Conservation (phyloP, 257 asterid genomes). For the Ilex aquifolium region DNA sequence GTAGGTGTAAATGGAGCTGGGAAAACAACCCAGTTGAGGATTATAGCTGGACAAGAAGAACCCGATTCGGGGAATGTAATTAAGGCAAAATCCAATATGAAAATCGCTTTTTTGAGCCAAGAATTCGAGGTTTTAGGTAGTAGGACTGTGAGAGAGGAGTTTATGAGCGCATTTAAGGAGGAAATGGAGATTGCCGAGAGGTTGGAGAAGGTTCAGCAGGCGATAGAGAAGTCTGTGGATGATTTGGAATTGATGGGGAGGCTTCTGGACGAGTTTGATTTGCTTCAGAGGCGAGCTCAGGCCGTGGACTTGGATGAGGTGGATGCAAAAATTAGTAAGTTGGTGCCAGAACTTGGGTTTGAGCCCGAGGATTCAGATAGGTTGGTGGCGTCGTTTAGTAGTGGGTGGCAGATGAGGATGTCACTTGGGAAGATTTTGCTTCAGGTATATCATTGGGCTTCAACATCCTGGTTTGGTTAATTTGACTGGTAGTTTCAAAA, state of each 20-base stretch:
- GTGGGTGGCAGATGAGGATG: constrained; percentile 99
- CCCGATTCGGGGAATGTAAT: constrained; percentile 90
- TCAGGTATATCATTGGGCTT: constrained; percentile 52
- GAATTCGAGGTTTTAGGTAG: constrained; percentile 79
- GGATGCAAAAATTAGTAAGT: constrained; percentile 76
- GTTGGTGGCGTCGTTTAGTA: constrained; percentile 94
- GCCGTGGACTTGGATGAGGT: constrained; percentile 92
- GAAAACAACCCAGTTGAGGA: constrained; percentile 90
- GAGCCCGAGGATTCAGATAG: constrained; percentile 80
- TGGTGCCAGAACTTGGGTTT: constrained; percentile 96
- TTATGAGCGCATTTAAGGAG: constrained; percentile 87
- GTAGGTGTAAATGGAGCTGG: constrained; percentile 99
- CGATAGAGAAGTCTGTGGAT: constrained; percentile 85
- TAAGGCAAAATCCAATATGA: constrained; percentile 82
- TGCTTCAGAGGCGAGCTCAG: constrained; percentile 93
- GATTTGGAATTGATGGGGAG: constrained; percentile 97
- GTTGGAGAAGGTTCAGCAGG: constrained; percentile 90
- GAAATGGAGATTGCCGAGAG: constrained; percentile 90
- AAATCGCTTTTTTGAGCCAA: constrained; percentile 74
- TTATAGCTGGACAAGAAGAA: constrained; percentile 79
- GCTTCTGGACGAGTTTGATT: constrained; percentile 94
- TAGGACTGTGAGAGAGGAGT: constrained; percentile 87
- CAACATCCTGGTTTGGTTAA: not conserved
- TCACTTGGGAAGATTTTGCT: constrained; percentile 93
- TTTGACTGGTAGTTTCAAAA: not conserved